Base-by-base conservation (phyloP, 129 eudicot genomes). In the Chrysanthemum seticuspe region DNA sequence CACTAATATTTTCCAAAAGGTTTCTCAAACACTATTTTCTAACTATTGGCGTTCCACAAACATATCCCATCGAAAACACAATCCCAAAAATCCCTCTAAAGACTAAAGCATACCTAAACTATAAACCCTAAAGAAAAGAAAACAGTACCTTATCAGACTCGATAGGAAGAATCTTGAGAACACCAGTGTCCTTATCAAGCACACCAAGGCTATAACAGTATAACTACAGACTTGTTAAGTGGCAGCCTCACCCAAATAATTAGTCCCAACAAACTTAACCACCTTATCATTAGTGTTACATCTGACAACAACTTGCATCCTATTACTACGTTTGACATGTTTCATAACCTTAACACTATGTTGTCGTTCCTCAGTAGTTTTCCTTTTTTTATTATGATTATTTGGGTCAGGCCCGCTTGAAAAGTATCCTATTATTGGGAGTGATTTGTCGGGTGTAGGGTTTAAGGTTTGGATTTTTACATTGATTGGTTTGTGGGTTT, bases 181-280 rank as follows among this genome's bases (percentile, higher is more conserved):
- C 77, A 12, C 77, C 80, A 3, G 89, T 78, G 18, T 78, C 75
- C 85, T 88, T 90, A 81, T 90, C 91, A 13, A 94, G 78, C 36
- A 87, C 74, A 0, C 90, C 96, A 57, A 94, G 96, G 56, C 84
- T n/a, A n/a, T n/a, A n/a, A n/a, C n/a, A n/a, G n/a, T 85, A 66
- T 87, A 90, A 75, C 86, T 78, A 57, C 93, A 84, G 5, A 84
- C 14, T 78, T 86, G 90, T 61, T 90, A 87, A 25, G 81, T 74
- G 15, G 87, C 75, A 2, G 89, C 96, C 62, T 94, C 99, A 25
- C 99, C 97, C n/a, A 87, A 71, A 76, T 86, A 88, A 75, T 74
- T 90, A 0, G 93, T 88, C 2, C 97, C 99, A 0, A 90, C 84
- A 23, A 87, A 94, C 48, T 80, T 76, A 60, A 94, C 85, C 12